Percentiles rank a stretch among this genome's conserved stretches.
Conservation (phyloP, 208 protist species). For the Kentomonas sorsogonicus region DNA sequence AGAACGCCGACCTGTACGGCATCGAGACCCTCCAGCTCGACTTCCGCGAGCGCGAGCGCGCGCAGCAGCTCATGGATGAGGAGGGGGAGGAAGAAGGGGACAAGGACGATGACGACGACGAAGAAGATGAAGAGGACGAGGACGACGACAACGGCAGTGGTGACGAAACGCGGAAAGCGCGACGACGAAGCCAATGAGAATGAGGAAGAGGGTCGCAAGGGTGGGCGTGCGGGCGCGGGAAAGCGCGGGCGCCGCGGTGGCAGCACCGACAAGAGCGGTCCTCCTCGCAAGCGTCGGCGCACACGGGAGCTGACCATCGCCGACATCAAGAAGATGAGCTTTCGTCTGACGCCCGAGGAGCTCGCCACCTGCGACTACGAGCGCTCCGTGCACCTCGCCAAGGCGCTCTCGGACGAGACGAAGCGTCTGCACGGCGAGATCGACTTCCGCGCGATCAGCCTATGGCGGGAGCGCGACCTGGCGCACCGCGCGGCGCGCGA, state of each 20-base stretch:
- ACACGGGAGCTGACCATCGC: slow-evolving; percentile 13
- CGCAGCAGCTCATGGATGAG: too few species aligned
- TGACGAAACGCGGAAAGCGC: not conserved
- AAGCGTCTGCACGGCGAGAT: slow-evolving; percentile 78
- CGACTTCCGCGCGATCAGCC: slow-evolving; percentile 93
- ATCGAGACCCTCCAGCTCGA: slow-evolving; percentile 63
- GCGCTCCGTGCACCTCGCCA: slow-evolving; percentile 80
- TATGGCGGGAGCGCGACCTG: slow-evolving; percentile 93
- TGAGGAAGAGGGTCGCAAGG: not conserved
- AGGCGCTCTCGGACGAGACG: slow-evolving; percentile 85
- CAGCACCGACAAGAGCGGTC: not conserved
- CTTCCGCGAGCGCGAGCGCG: too few species aligned
- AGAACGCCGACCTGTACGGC: slow-evolving; percentile 86
- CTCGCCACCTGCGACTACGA: slow-evolving; percentile 77
- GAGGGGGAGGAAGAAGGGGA: slow-evolving; percentile 20
- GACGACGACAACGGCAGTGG: slow-evolving; percentile 4
- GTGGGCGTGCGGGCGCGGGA: not conserved
- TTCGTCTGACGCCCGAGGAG: slow-evolving; percentile 64
- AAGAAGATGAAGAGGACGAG: slow-evolving; percentile 17
- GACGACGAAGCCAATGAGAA: not conserved
- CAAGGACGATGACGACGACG: slow-evolving; percentile 22
- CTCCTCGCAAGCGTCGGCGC: not conserved
- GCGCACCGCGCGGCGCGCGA: slow-evolving; percentile 58
- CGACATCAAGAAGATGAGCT: slow-evolving; percentile 48
- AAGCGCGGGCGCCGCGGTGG: not conserved